Conservation (phyloP, 352 stramenopile species). For the Phytophthora citricola region DNA sequence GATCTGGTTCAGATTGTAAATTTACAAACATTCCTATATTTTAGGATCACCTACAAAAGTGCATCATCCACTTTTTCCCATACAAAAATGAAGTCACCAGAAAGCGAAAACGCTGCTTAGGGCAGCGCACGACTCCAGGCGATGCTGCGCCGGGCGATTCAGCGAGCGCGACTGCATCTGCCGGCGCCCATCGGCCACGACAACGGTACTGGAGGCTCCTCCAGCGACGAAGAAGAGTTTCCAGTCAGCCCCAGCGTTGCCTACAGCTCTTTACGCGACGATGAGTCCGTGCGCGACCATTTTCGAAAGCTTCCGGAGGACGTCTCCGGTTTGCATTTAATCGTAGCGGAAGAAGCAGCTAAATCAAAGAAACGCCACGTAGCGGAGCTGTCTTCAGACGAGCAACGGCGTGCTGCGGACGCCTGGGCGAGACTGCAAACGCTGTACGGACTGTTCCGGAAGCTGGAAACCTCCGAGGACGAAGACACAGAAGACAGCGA, state of each 20-base stretch:
- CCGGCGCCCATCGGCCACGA: constrained; percentile 64
- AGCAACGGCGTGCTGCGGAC: constrained; percentile 58
- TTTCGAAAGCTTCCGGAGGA: constrained; percentile 39
- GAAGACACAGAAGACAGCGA: constrained; percentile 32
- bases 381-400: constrained; percentile 42
- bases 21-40: constrained; percentile 14
- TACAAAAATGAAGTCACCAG: constrained; percentile 15
- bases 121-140: constrained; percentile 3
- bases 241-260: constrained; percentile 48
- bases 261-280: constrained; percentile 44
- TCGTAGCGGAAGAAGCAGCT: constrained; percentile 11
- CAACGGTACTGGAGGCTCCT: constrained; percentile 45
- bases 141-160: constrained; percentile 73
- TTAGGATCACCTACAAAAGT: constrained; percentile 4
- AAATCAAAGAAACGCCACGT: constrained; percentile 24
- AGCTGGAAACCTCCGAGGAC: constrained; percentile 35
- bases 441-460: constrained; percentile 69
- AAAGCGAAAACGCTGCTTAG: constrained; percentile 13
- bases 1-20: constrained; percentile 3
- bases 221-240: constrained; percentile 35
- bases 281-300: constrained; percentile 34
- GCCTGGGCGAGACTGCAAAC: constrained; percentile 65
- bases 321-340: constrained; percentile 33
- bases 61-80: constrained; percentile 1
- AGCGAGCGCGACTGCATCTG: constrained; percentile 62